phyloP scores from a whole-genome alignment of 345 rosid genomes.

The Syzygium jambos region DNA sequence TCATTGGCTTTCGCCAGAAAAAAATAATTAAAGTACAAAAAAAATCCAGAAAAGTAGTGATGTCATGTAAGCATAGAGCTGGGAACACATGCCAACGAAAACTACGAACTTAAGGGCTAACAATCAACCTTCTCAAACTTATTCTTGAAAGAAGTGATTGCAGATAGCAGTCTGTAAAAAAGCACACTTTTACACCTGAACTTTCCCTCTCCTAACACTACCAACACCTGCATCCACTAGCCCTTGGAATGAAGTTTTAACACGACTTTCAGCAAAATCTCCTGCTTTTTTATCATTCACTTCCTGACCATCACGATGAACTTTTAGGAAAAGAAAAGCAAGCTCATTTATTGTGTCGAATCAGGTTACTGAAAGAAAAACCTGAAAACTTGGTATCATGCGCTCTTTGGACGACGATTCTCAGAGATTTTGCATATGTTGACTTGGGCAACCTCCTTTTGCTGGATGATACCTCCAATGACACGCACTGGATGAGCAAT shows the following conservation, averaged over 20 bases:
- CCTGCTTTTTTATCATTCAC: background rate
- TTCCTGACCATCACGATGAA: background rate
- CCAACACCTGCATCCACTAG: background rate
- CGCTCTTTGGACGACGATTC: constrained; percentile 59
- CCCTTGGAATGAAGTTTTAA: background rate
- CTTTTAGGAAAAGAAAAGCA: background rate
- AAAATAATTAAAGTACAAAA: background rate
- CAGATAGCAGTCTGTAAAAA: background rate
- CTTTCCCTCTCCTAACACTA: background rate
- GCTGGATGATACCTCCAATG: constrained; percentile 62
- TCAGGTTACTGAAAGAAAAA: constrained; percentile 2
- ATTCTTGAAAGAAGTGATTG: background rate
- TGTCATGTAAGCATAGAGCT: background rate
- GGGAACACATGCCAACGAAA: background rate
- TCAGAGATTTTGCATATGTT: constrained; percentile 55
- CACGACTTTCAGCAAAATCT: background rate
- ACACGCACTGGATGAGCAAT: constrained; percentile 60
- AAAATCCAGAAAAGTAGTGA: background rate
- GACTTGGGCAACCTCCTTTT: constrained; percentile 63
- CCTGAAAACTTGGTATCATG: constrained; percentile 68
- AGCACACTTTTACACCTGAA: background rate
- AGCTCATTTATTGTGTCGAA: background rate
- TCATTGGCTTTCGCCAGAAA: background rate
- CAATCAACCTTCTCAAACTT: background rate
- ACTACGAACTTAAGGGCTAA: background rate